Evolutionary conservation across 2,329 filamentous ascomycete species (phyloP).

Genomic region (Meredithiella fracta): DNA sequence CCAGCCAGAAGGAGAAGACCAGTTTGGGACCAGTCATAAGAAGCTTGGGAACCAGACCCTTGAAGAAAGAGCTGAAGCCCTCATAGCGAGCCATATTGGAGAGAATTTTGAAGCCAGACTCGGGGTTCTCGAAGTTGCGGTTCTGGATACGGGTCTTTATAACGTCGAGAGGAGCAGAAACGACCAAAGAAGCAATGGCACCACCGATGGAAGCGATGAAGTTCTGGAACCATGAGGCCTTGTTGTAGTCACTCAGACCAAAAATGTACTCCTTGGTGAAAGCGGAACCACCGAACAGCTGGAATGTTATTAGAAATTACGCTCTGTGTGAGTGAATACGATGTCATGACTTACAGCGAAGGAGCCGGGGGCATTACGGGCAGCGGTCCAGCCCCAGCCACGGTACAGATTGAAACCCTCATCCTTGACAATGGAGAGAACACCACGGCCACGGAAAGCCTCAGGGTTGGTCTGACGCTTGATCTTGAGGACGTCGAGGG

Average conservation of each 20-base stretch:
- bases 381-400: constrained; percentile 94
- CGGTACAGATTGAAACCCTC: constrained; percentile 93
- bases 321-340: not conserved
- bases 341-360: constrained; percentile 56
- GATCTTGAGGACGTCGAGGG: constrained; percentile 95
- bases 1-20: constrained; percentile 99
- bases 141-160: constrained; percentile 99
- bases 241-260: constrained; percentile 84
- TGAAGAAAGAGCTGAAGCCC: constrained; percentile 80
- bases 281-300: constrained; percentile 93
- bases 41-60: constrained; percentile 90
- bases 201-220: constrained; percentile 92
- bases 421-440: constrained; percentile 77
- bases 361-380: constrained; percentile 87
- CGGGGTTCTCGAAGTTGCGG: constrained; percentile 94
- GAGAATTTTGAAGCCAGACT: constrained; percentile 82
- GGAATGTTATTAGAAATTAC: constrained; percentile 14
- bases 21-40: constrained; percentile 98
- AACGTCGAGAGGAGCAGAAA: constrained; percentile 91
- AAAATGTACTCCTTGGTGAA: constrained; percentile 97
- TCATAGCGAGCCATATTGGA: constrained; percentile 88
- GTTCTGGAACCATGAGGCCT: constrained; percentile 86
- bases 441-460: constrained; percentile 83
- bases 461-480: constrained; percentile 99
- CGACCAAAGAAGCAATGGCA: constrained; percentile 84